Evolutionary conservation across 176 grass and related monocot genomes (phyloP), one percentile per base, ranked within the genome.

Genomic region (Sorghum bicolor): DNA sequence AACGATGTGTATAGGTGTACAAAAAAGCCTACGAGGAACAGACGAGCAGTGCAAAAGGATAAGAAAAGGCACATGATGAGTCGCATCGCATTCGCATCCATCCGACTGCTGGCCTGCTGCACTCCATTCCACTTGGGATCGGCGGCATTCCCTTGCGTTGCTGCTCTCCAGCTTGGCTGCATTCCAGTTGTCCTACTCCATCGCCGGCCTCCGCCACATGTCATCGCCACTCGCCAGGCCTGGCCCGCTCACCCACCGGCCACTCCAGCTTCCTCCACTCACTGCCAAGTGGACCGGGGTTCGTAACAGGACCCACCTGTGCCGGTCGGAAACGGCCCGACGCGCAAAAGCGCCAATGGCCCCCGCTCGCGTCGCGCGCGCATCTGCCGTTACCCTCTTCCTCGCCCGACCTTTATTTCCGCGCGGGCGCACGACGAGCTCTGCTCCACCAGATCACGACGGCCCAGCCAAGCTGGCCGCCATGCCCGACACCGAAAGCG

Each of bases 81-180:
- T 72, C 50, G 17, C 15, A 5, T 72, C 50, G 17, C 15, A 5
- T 30, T 22, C 34, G 19, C 40, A 84, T 79, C 58, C 69, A 16
- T 25, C 26, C 20, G 13, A 44, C 12, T 3, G 13, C 55, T 75
- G 55, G 0, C 12, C 43, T 5, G 15, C 45, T 48, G 45, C 45
- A 48, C 15, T 48, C 44, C 45, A 17, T 67, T 83, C 80, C 86
- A 79, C 32, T 79, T 20, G 8, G 74, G 66, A 88, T 88, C 58
- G 52, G 20, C 20, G 52, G 6, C 20, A 57, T 57, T 57, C 20
- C 19, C 24, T n/a, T 22, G 39, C 40, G 3, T 32, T 32, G 31
- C 3, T 84, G 82, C 71, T 5, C 20, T 70, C 87, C 82, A 77
- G 87, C 22, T 24, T 57, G 41, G 11, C 76, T 84, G 82, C 82